Base-by-base conservation (phyloP, 2,329 filamentous ascomycete genomes). In the Daldinia eschscholtzii region DNA sequence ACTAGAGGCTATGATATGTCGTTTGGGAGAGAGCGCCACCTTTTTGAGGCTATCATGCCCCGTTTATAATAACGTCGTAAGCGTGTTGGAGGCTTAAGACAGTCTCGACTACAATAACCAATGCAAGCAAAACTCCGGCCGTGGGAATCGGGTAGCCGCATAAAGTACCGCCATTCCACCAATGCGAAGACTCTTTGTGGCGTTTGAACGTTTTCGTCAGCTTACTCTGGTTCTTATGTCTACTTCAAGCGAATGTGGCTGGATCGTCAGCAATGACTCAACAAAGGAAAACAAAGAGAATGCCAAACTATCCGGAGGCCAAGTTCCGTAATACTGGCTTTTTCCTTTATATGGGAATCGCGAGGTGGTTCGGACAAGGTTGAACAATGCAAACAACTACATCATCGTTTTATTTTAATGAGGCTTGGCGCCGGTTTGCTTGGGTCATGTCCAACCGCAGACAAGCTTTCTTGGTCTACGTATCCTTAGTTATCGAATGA, bases 341-440 rank as follows among this genome's bases (percentile, higher is more conserved):
- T 44, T 35, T 41, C 28, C 28, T 35, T 46, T 13, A 28, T 35
- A 64, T 28, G 20, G 23, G 12, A 44, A 61, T 53, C 42, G 39
- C 37, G 39, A 52, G 26, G 39, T 46, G 6, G 26, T 23, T 35
- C 42, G 18, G 35, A 33, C 18, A 48, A 61, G 64, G 23, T 30
- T 46, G 30, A 39, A 46, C 56, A 52, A 48, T 42, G 56, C 44
- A 58, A 66, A 50, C 56, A 26, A 18, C 52, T 35, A 59, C 41
- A 18, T 26, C 52, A 48, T 61, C 46, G 65, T 66, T 65, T 65
- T 64, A 60, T 61, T 60, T 71, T 61, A 64, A 68, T 71, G 57
- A 64, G 13, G 30, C n/a, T 37, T 58, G 42, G 50, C 62, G 61
- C 44, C 18, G 20, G 52, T 35, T 41, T 35, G 12, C 33, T 39